Percentiles rank a stretch among this genome's conserved stretches.
phyloP scores from a whole-genome alignment of 495 filamentous ascomycete species.

The Xylaria acuta region DNA sequence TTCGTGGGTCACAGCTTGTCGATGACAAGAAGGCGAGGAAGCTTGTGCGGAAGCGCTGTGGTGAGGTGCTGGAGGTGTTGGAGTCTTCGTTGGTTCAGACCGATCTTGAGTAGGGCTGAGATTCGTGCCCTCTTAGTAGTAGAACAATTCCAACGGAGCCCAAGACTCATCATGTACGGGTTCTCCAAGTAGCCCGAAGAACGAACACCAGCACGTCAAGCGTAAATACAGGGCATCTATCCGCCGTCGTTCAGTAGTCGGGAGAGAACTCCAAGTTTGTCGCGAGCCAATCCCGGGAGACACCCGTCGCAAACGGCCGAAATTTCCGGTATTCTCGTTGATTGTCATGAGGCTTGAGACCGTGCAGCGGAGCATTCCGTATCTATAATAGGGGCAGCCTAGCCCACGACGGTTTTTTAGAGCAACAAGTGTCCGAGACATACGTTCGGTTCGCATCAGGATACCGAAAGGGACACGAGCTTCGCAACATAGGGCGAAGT shows the following conservation, averaged over 20 bases:
- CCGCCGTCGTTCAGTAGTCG: too few species aligned
- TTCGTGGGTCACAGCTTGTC: conserved; percentile 72
- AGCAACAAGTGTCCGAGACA: too few species aligned
- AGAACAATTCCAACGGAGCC: not conserved
- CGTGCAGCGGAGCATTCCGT: not conserved
- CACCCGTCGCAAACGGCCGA: too few species aligned
- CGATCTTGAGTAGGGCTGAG: conserved; percentile 8
- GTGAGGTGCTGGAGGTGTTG: conserved; percentile 65
- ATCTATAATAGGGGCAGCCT: not conserved
- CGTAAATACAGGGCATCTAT: too few species aligned
- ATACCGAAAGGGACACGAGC: too few species aligned
- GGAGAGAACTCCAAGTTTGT: too few species aligned
- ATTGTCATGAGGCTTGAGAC: too few species aligned
- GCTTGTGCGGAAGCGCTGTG: conserved; percentile 73
- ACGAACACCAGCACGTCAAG: too few species aligned
- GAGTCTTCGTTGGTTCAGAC: conserved; percentile 52
- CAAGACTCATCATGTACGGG: not conserved
- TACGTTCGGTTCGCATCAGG: not conserved
- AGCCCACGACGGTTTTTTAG: not conserved
- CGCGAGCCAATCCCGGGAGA: too few species aligned
- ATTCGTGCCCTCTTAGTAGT: not conserved
- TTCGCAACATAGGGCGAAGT: too few species aligned
- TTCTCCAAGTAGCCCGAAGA: not conserved
- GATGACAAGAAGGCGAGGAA: conserved; percentile 65
- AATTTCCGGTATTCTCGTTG: too few species aligned